Percentiles rank a stretch among this genome's conserved stretches.
Evolutionary conservation across 2,329 filamentous ascomycete species (phyloP).

Genomic region (Cordyceps militaris): DNA sequence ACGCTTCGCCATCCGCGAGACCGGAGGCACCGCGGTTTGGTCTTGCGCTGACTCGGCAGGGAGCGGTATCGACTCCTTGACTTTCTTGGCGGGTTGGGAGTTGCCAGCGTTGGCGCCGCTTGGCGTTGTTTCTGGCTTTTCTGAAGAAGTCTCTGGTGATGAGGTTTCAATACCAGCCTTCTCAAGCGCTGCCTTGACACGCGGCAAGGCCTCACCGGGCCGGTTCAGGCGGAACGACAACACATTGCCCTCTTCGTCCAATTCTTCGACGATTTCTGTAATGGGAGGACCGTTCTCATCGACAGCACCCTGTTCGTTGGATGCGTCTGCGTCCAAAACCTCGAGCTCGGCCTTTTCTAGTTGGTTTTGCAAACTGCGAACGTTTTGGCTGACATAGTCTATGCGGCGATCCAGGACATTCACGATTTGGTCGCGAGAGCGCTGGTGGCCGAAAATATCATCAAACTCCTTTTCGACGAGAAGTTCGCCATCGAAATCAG

Average conservation of each 20-base stretch:
- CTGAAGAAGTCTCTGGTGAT: not conserved
- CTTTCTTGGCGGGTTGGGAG: not conserved
- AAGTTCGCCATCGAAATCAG: slow-evolving; percentile 54
- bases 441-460: slow-evolving; percentile 34
- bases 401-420: slow-evolving; percentile 62
- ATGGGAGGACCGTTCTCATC: slow-evolving; percentile 69
- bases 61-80: slow-evolving; percentile 8
- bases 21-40: slow-evolving; percentile 16
- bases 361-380: slow-evolving; percentile 65
- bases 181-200: slow-evolving; percentile 64
- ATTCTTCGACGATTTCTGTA: slow-evolving; percentile 84
- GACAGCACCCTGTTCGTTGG: slow-evolving; percentile 52
- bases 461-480: slow-evolving; percentile 51
- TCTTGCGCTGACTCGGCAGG: slow-evolving; percentile 18
- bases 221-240: slow-evolving; percentile 58
- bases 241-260: slow-evolving; percentile 86
- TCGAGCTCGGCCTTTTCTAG: slow-evolving; percentile 63
- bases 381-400: slow-evolving; percentile 84
- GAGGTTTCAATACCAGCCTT: slow-evolving; percentile 58
- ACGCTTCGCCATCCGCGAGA: slow-evolving; percentile 37
- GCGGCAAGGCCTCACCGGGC: slow-evolving; percentile 60
- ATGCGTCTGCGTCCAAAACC: slow-evolving; percentile 54
- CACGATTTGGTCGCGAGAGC: slow-evolving; percentile 43
- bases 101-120: not conserved
- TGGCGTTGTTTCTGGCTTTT: not conserved